A percentile compares a stretch with the other conserved stretches of the same genome.
Evolutionary conservation across 371 early-diverging fungal species (phyloP).

Genomic region (Mucor indicus): DNA sequence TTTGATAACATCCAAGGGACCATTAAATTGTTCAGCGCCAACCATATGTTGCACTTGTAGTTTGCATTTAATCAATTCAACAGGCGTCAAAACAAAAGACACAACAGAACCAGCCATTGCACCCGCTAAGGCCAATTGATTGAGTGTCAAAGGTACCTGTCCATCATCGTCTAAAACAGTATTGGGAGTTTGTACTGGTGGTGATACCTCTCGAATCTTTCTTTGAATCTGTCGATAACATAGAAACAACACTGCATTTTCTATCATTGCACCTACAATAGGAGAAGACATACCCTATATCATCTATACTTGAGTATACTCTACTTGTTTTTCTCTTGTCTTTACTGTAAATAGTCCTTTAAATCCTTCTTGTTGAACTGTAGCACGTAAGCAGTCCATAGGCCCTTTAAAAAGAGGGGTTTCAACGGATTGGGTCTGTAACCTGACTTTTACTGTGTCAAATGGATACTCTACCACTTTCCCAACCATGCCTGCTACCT

Average conservation of each 20-base stretch:
- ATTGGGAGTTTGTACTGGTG: conserved; percentile 19
- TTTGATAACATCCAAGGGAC: conserved; percentile 69
- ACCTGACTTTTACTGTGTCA: conserved; percentile 95
- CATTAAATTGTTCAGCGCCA: conserved; percentile 37
- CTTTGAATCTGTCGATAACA: conserved; percentile 81
- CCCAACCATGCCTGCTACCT: conserved; percentile 84
- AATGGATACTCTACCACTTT: conserved; percentile 94
- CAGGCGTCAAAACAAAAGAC: conserved; percentile 86
- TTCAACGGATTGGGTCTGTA: conserved; percentile 81
- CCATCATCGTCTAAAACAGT: conserved; percentile 12
- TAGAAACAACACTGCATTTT: conserved; percentile 88
- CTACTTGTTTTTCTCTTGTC: neutral
- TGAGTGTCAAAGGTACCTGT: conserved; percentile 39
- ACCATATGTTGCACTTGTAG: conserved; percentile 83
- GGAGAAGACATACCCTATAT: conserved; percentile 87
- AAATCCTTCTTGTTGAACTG: conserved; percentile 68
- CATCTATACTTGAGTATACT: too few relatives aligned
- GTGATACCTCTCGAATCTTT: conserved; percentile 50
- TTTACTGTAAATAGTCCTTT: conserved; percentile 75
- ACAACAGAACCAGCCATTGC: conserved; percentile 82
- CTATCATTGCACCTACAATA: conserved; percentile 88
- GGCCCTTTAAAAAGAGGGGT: conserved; percentile 75
- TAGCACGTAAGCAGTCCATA: conserved; percentile 73
- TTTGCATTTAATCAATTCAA: conserved; percentile 93
- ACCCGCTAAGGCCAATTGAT: conserved; percentile 76